A percentile compares a stretch with the other conserved stretches of the same genome.
Conservation (phyloP, 257 asterid species). For the Capsicum chinense region DNA sequence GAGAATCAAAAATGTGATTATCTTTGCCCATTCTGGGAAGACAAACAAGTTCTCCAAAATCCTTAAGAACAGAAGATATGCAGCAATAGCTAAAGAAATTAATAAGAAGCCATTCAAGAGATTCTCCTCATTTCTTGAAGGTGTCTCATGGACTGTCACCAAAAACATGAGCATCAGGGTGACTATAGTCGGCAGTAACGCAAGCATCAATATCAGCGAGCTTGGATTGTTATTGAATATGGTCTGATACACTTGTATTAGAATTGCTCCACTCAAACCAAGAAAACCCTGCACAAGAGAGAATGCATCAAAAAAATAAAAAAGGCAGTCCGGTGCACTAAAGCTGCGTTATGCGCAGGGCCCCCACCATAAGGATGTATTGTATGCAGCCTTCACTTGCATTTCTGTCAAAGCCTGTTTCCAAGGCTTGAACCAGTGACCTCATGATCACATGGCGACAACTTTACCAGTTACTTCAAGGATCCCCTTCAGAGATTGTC, state of each 20-base stretch:
- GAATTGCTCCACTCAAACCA: slow-evolving; percentile 91
- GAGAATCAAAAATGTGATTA: slow-evolving; percentile 54
- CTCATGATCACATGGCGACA: too few relatives aligned
- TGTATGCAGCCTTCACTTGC: too few relatives aligned
- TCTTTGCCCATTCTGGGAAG: slow-evolving; percentile 53
- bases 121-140: slow-evolving; percentile 47
- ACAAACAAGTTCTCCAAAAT: slow-evolving; percentile 50
- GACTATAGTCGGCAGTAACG: slow-evolving; percentile 64
- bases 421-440: too few relatives aligned
- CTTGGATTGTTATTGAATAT: slow-evolving; percentile 70
- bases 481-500: too few relatives aligned
- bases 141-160: slow-evolving; percentile 54
- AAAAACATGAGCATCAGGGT: slow-evolving; percentile 70
- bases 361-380: too few relatives aligned
- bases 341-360: too few relatives aligned
- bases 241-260: slow-evolving; percentile 75
- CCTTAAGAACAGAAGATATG: slow-evolving; percentile 68
- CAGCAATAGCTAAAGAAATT: slow-evolving; percentile 61
- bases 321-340: too few relatives aligned
- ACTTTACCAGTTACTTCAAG: too few relatives aligned
- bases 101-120: slow-evolving; percentile 67
- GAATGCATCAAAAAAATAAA: neutral
- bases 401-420: too few relatives aligned
- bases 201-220: slow-evolving; percentile 75
- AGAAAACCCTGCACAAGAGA: slow-evolving; percentile 75